Percentiles rank a stretch among this genome's conserved stretches.
phyloP scores from a whole-genome alignment of 225 moss, liverwort and hornwort genomes.

The Physcomitrium patens region DNA sequence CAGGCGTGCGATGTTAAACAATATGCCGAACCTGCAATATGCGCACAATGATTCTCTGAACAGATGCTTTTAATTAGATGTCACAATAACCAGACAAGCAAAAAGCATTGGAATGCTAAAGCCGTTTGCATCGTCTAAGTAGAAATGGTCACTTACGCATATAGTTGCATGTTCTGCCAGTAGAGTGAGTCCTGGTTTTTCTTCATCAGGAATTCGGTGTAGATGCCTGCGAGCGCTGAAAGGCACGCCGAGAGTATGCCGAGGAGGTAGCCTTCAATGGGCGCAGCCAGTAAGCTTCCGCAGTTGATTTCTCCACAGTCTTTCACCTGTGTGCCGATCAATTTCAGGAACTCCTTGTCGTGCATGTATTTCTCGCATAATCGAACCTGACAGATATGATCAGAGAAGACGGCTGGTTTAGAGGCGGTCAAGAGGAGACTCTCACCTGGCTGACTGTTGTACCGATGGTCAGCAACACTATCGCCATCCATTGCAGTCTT shows the following conservation, averaged over 20 bases:
- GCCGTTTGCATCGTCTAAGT: neutral
- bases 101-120: neutral
- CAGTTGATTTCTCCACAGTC: slow-evolving; percentile 80
- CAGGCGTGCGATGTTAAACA: slow-evolving; percentile 79
- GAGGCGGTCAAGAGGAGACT: neutral
- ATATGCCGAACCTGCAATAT: slow-evolving; percentile 73
- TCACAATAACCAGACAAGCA: neutral
- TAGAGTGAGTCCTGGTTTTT: slow-evolving; percentile 85
- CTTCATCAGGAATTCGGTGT: slow-evolving; percentile 96
- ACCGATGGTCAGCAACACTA: slow-evolving; percentile 76
- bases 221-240: slow-evolving; percentile 90
- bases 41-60: no score
- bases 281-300: slow-evolving; percentile 74
- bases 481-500: slow-evolving; percentile 90
- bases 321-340: slow-evolving; percentile 59
- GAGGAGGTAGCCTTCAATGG: slow-evolving; percentile 84
- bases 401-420: neutral
- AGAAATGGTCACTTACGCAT: slow-evolving; percentile 54
- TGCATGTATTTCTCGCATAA: no score
- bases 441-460: slow-evolving; percentile 88
- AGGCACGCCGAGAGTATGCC: slow-evolving; percentile 87
- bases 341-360: neutral
- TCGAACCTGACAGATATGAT: neutral
- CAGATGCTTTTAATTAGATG: no score
- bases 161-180: slow-evolving; percentile 99